These are phyloP conservation scores for Fusarium mexicanum DNA, from an alignment of 2,329 filamentous ascomycete genomes.

Conservation along the genomic window DNA sequence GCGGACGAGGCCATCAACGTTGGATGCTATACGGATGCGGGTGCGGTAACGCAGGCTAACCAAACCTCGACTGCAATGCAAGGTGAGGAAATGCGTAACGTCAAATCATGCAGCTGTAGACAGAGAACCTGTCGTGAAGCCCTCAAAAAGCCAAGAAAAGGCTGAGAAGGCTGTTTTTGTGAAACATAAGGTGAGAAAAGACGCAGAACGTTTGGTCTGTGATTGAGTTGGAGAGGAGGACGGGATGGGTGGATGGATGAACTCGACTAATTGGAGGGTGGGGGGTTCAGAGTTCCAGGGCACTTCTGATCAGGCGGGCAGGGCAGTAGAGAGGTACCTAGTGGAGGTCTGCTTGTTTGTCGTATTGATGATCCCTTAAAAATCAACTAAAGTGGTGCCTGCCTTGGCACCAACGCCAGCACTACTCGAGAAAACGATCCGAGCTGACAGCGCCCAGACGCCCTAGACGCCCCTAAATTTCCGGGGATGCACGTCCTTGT, in stretches of 20 bases:
- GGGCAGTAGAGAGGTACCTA: no score
- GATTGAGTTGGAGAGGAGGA: background rate
- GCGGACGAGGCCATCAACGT: constrained; percentile 27
- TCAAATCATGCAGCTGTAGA: constrained; percentile 20
- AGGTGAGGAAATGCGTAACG: background rate
- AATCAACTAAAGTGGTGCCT: background rate
- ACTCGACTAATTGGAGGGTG: background rate
- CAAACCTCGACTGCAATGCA: background rate
- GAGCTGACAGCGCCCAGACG: constrained; percentile 18
- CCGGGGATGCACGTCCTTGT: constrained; percentile 12
- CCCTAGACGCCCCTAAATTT: constrained; percentile 5
- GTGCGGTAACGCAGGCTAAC: constrained; percentile 7
- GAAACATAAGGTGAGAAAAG: constrained; percentile 32
- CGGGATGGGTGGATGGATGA: background rate
- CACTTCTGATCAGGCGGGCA: background rate
- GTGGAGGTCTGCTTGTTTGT: background rate
- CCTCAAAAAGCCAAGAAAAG: constrained; percentile 22
- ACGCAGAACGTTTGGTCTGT: constrained; percentile 21
- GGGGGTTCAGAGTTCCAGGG: background rate
- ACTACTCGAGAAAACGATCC: background rate
- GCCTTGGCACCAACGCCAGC: constrained; percentile 24
- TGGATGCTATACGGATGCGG: background rate
- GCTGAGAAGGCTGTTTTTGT: constrained; percentile 30
- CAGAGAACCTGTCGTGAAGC: constrained; percentile 11
- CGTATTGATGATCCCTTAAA: constrained; percentile 26